These are phyloP conservation scores for Chlamydomonas asymmetrica DNA, from an alignment of 139 green algal genomes.

Conservation along the genomic window DNA sequence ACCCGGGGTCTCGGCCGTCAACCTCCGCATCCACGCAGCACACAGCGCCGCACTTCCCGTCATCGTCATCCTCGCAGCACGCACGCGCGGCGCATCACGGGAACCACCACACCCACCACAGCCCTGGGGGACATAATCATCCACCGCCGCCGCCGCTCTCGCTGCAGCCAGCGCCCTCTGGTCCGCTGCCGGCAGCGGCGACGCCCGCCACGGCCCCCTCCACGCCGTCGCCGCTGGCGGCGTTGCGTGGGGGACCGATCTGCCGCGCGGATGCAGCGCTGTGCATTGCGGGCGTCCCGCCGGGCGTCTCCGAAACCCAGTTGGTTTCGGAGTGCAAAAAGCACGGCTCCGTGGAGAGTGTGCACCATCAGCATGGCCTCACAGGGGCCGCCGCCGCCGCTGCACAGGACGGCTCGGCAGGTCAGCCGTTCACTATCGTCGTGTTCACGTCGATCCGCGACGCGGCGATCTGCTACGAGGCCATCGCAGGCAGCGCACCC, in stretches of 20 bases:
- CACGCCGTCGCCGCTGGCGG: too few species aligned
- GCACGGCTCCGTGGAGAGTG: conserved; percentile 2
- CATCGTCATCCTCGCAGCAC: too few species aligned
- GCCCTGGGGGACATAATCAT: too few species aligned
- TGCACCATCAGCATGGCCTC: conserved; percentile 7
- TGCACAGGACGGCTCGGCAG: background rate
- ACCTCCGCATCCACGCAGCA: too few species aligned
- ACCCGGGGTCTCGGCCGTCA: too few species aligned
- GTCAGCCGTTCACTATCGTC: background rate
- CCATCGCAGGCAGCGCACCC: conserved; percentile 17
- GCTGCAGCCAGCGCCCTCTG: too few species aligned
- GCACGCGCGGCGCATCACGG: conserved; percentile 12
- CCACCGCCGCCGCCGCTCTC: too few species aligned
- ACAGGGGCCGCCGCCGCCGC: background rate
- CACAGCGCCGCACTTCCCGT: too few species aligned
- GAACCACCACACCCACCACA: too few species aligned
- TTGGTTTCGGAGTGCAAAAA: conserved; percentile 9
- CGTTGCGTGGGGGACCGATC: conserved; percentile 10
- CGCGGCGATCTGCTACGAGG: conserved; percentile 28
- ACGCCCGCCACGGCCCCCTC: too few species aligned
- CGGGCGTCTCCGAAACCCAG: conserved; percentile 24
- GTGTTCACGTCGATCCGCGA: conserved; percentile 37
- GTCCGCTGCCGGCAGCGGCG: too few species aligned
- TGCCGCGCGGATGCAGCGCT: conserved; percentile 43
- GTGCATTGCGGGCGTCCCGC: conserved; percentile 34